phyloP scores from a whole-genome alignment of 2,329 filamentous ascomycete species.

The Teratosphaeria zuluensis region DNA sequence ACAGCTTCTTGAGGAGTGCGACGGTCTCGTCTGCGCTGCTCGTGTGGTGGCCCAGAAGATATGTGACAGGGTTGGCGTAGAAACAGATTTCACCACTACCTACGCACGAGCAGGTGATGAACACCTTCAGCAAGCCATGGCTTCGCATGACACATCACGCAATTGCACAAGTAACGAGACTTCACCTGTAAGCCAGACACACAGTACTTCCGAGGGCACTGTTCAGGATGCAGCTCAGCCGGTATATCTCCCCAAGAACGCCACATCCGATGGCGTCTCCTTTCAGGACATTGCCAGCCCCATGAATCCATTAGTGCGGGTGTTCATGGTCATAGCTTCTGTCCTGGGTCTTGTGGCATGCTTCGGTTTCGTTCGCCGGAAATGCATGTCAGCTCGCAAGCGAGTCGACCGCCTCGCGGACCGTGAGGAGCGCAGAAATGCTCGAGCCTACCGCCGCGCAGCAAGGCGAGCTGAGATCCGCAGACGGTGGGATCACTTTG shows the following conservation, averaged over 20 bases:
- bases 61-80: conserved; percentile 21
- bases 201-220: not conserved
- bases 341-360: conserved; percentile 36
- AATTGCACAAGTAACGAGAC: conserved; percentile 1
- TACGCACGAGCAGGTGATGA: not conserved
- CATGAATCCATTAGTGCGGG: conserved; percentile 27
- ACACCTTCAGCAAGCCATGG: not conserved
- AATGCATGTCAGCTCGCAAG: conserved; percentile 41
- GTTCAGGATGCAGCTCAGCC: conserved; percentile 1
- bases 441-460: conserved; percentile 43
- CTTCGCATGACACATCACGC: conserved; percentile 2
- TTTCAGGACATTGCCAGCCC: conserved; percentile 14
- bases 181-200: not conserved
- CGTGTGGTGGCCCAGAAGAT: conserved; percentile 26
- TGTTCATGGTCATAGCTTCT: conserved; percentile 35
- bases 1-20: conserved; percentile 33
- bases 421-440: conserved; percentile 45
- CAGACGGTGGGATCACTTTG: conserved; percentile 37
- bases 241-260: conserved; percentile 7
- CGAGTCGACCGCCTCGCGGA: conserved; percentile 44
- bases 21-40: conserved; percentile 34
- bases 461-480: conserved; percentile 43
- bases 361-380: conserved; percentile 35
- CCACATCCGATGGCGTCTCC: conserved; percentile 7
- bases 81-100: conserved; percentile 10